Evolutionary conservation across 2,329 filamentous ascomycete genomes (phyloP).

Genomic region (Pseudogymnoascus sp.): DNA sequence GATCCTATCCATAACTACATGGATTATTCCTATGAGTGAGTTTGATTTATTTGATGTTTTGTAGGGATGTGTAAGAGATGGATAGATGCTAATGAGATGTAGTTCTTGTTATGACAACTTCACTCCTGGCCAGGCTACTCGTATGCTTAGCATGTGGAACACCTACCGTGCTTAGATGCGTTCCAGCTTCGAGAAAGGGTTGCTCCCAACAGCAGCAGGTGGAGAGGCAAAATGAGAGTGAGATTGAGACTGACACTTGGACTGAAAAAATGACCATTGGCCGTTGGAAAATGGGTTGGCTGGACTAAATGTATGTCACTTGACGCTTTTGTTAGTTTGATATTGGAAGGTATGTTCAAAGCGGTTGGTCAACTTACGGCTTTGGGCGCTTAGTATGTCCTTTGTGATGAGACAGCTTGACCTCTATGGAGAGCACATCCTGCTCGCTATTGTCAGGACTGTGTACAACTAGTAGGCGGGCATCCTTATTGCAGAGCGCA

Average conservation of each 20-base stretch:
- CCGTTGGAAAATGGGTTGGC: neutral
- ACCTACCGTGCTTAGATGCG: constrained; percentile 15
- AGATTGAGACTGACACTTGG: neutral
- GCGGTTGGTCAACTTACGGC: constrained; percentile 15
- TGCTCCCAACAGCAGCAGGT: neutral
- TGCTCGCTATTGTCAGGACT: constrained; percentile 13
- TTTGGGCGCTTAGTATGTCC: constrained; percentile 18
- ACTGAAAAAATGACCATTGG: neutral
- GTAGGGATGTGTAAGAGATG: constrained; percentile 16
- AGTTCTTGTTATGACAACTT: constrained; percentile 37
- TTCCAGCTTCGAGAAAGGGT: constrained; percentile 3
- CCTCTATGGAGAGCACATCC: constrained; percentile 3
- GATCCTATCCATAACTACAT: constrained; percentile 31
- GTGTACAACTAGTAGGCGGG: constrained; percentile 14
- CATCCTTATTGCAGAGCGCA: constrained; percentile 13
- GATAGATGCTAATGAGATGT: constrained; percentile 15
- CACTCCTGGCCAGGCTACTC: constrained; percentile 18
- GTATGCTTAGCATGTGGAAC: constrained; percentile 18
- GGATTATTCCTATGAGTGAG: constrained; percentile 33
- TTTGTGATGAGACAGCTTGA: constrained; percentile 17
- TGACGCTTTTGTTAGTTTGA: constrained; percentile 14
- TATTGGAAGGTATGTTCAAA: neutral
- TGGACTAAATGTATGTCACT: neutral
- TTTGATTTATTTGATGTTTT: neutral
- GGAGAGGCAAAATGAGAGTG: neutral